Conservation (phyloP, 2,329 filamentous ascomycete genomes). For the Exophiala viscosa region DNA sequence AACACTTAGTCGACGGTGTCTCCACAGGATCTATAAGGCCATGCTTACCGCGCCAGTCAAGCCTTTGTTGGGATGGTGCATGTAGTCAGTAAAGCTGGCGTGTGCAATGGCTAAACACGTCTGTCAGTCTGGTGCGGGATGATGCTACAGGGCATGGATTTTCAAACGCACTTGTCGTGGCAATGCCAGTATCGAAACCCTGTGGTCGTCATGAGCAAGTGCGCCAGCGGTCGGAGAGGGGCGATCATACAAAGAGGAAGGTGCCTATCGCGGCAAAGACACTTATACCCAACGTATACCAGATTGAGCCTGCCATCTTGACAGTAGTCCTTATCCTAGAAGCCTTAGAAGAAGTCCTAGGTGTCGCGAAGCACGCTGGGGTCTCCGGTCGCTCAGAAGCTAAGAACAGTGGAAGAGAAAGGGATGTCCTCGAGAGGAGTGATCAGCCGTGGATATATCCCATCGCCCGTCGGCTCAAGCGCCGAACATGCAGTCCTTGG, state of each 20-base stretch:
- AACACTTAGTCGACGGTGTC: background rate
- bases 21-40: background rate
- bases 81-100: conserved; percentile 58
- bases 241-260: conserved; percentile 52
- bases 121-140: conserved; percentile 29
- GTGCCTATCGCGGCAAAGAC: conserved; percentile 58
- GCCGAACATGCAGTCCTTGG: background rate
- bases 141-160: conserved; percentile 30
- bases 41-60: conserved; percentile 51
- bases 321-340: background rate
- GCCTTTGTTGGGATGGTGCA: conserved; percentile 53
- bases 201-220: conserved; percentile 26
- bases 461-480: background rate
- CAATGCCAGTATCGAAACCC: conserved; percentile 60
- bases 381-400: background rate
- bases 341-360: background rate
- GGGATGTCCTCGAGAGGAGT: background rate
- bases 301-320: conserved; percentile 34
- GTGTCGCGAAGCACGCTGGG: background rate
- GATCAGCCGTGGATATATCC: background rate
- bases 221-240: background rate
- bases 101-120: conserved; percentile 49
- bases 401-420: background rate
- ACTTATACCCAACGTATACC: conserved; percentile 51
- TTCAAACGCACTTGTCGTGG: conserved; percentile 47